A percentile compares a stretch with the other conserved stretches of the same genome.
Conservation (phyloP, 2,329 filamentous ascomycete species). For the Ascochyta pisi region DNA sequence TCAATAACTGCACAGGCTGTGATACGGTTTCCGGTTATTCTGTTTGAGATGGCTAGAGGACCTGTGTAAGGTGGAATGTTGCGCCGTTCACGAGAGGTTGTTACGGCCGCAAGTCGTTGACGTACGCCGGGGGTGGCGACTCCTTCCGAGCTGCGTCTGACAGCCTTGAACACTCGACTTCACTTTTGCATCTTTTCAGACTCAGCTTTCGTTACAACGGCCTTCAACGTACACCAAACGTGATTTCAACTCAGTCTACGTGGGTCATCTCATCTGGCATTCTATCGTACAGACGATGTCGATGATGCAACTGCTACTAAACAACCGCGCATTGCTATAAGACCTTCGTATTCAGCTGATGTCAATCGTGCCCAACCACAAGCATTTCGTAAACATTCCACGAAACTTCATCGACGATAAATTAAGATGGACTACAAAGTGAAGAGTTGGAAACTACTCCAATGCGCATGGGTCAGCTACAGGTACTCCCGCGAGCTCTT, state of each 20-base stretch:
- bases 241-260: neutral
- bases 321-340: neutral
- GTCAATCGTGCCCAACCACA: too few species aligned
- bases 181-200: neutral
- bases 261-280: neutral
- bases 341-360: neutral
- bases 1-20: neutral
- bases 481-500: conserved; percentile 14
- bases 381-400: too few species aligned
- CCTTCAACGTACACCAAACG: neutral
- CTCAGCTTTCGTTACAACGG: neutral
- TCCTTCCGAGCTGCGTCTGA: neutral
- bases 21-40: neutral
- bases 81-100: conserved; percentile 1
- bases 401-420: too few species aligned
- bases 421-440: too few species aligned
- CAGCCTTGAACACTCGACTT: neutral
- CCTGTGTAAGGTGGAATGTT: neutral
- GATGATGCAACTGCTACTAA: neutral
- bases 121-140: conserved; percentile 13
- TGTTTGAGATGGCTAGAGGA: neutral
- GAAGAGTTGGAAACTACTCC: neutral
- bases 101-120: conserved; percentile 18
- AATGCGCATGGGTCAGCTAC: conserved; percentile 1
- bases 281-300: neutral